Base-by-base conservation (phyloP, 345 rosid genomes). In the Boechera retrofracta region DNA sequence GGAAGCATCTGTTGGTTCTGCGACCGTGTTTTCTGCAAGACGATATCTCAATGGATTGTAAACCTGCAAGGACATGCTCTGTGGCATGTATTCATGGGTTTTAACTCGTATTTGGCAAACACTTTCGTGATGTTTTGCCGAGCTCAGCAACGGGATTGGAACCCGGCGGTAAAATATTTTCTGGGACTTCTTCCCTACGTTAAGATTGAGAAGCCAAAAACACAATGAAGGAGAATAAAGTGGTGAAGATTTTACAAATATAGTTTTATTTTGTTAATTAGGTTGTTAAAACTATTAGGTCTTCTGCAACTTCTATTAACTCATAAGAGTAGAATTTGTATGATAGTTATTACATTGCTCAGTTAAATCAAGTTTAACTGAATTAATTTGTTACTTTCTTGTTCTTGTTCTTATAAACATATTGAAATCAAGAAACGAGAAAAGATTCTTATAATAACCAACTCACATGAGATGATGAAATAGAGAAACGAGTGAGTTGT, bases 81-180 rank as follows among this genome's bases (percentile, higher is more conserved):
- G 33, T 92, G 98, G 97, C 97, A 94, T 52, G 78, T 85, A 4
- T 83, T 89, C 56, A 90, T 90, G 97, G 87, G 95, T 31, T 89
- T 94, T 82, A 89, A 89, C 77, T 86, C 95, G 0, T 94, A 92
- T 79, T 88, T 69, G 10, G 98, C 98, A 9, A 94, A 90, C 82
- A 90, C 95, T 0, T 92, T 89, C 85, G 76, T 94, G 86, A 94
- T 92, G 98, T 90, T 94, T 66, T 92, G 96, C 61, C 89, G 92
- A 15, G 98, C 98, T 26, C 82, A 87, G 80, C 97, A 91, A 49
- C 75, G 85, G 8, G 86, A 21, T 21, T 21, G 24, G 24, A 21
- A 21, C 24, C 24, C 24, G 24, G 1, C 24, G 24, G 1, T 21
- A 21, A 21, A 21, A 21, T 21, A 21, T 21, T 21, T 21, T 21